Evolutionary conservation across 805 yeast genomes (phyloP).

Genomic region (Myxozyma udenii): DNA sequence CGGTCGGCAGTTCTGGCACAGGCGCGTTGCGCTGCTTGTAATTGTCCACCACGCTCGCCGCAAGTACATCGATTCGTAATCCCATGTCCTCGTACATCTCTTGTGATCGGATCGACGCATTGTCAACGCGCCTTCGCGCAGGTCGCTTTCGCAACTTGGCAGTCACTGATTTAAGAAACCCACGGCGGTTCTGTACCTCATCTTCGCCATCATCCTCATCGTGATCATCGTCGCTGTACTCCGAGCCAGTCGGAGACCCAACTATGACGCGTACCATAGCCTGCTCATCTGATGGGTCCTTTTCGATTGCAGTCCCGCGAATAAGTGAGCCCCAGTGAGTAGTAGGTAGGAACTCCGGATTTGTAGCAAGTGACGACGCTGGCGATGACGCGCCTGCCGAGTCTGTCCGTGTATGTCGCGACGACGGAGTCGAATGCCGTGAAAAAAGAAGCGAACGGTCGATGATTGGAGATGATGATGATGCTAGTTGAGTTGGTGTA

Average conservation of each 20-base stretch:
- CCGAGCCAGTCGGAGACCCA: constrained; percentile 9
- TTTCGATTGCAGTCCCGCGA: constrained; percentile 19
- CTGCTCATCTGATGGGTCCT: constrained; percentile 23
- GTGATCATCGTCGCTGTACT: no score
- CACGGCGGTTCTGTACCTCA: background rate
- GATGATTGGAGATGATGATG: background rate
- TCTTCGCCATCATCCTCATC: background rate
- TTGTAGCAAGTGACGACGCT: background rate
- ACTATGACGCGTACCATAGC: constrained; percentile 22
- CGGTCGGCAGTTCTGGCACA: background rate
- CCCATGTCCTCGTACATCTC: constrained; percentile 3
- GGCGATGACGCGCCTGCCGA: background rate
- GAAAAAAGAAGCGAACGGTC: background rate
- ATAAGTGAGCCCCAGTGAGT: constrained; percentile 26
- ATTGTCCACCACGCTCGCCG: constrained; percentile 30
- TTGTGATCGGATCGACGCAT: background rate
- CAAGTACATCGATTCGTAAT: constrained; percentile 36
- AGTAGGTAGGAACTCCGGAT: background rate
- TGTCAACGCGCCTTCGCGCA: background rate
- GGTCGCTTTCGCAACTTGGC: background rate
- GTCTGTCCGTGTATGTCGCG: no score
- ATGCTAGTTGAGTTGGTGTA: background rate
- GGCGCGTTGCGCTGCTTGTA: constrained; percentile 8
- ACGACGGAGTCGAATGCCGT: background rate
- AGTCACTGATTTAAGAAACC: background rate